phyloP scores from a whole-genome alignment of 306 rosid species.

The Fagus sylvatica region DNA sequence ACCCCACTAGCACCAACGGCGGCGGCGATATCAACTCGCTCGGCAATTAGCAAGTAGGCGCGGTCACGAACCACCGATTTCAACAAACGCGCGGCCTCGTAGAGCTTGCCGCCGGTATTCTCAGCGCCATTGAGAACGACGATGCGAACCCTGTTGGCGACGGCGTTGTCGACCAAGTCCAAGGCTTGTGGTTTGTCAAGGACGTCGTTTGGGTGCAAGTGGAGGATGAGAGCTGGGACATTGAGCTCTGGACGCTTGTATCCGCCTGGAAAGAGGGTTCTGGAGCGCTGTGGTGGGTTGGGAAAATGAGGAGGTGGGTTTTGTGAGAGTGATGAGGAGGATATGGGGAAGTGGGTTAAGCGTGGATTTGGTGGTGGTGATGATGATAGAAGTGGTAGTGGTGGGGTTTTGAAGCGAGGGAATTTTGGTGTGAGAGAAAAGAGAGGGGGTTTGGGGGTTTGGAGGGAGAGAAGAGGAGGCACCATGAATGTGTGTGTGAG shows the following conservation, averaged over 20 bases:
- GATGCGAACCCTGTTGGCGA: slow-evolving; percentile 68
- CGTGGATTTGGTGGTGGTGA: background rate
- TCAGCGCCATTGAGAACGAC: slow-evolving; percentile 56
- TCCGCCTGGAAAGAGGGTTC: slow-evolving; percentile 85
- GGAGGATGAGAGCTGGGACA: slow-evolving; percentile 66
- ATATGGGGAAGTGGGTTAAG: slow-evolving; percentile 24
- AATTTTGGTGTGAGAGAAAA: slow-evolving; percentile 18
- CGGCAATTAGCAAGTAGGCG: slow-evolving; percentile 74
- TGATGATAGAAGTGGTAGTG: background rate
- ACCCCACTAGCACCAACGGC: slow-evolving; percentile 82
- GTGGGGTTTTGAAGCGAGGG: slow-evolving; percentile 34
- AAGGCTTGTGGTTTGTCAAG: slow-evolving; percentile 37
- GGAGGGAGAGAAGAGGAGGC: slow-evolving; percentile 37
- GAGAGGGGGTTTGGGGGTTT: slow-evolving; percentile 27
- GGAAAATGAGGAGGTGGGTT: slow-evolving; percentile 30
- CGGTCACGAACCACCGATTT: slow-evolving; percentile 67
- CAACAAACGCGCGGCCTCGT: slow-evolving; percentile 83
- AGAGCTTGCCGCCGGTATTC: slow-evolving; percentile 60
- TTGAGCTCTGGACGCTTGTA: slow-evolving; percentile 77
- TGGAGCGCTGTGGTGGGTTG: slow-evolving; percentile 31
- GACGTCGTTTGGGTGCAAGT: slow-evolving; percentile 53
- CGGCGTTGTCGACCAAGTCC: slow-evolving; percentile 57
- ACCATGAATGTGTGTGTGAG: slow-evolving; percentile 38
- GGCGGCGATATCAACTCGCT: slow-evolving; percentile 89
- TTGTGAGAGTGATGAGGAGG: slow-evolving; percentile 33